Conservation (phyloP, 78 protist species). For the Diacronema lutheri region DNA sequence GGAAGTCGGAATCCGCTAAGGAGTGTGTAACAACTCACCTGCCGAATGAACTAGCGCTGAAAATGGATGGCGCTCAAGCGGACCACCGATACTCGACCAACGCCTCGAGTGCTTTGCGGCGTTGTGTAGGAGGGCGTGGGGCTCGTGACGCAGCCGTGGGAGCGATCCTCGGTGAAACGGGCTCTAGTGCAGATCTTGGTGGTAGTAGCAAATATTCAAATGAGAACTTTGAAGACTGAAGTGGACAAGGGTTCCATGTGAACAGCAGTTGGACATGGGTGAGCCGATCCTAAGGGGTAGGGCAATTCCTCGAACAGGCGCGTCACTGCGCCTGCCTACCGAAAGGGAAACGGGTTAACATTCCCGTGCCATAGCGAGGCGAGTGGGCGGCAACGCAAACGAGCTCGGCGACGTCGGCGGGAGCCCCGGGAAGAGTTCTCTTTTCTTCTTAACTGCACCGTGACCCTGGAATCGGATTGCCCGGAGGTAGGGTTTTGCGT, state of each 20-base stretch:
- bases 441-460: conserved; percentile 64
- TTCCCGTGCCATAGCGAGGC: conserved; percentile 66
- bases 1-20: conserved; percentile 83
- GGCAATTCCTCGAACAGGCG: background rate
- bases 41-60: conserved; percentile 84
- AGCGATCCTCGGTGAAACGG: conserved; percentile 62
- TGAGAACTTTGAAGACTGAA: conserved; percentile 81
- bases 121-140: conserved; percentile 77
- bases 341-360: conserved; percentile 86
- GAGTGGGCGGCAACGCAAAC: conserved; percentile 35
- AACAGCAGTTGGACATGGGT: conserved; percentile 78
- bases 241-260: conserved; percentile 84
- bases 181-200: conserved; percentile 85
- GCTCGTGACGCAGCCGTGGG: conserved; percentile 58
- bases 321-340: background rate
- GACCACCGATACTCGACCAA: conserved; percentile 63
- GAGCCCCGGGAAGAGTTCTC: conserved; percentile 72
- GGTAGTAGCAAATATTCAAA: conserved; percentile 86
- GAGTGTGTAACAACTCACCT: conserved; percentile 91
- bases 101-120: conserved; percentile 21
- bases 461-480: conserved; percentile 39
- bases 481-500: conserved; percentile 44
- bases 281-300: conserved; percentile 77
- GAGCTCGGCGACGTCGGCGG: conserved; percentile 54
- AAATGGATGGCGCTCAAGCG: conserved; percentile 89